phyloP scores from a whole-genome alignment of 441 rosid species.

The Adansonia gregorii region DNA sequence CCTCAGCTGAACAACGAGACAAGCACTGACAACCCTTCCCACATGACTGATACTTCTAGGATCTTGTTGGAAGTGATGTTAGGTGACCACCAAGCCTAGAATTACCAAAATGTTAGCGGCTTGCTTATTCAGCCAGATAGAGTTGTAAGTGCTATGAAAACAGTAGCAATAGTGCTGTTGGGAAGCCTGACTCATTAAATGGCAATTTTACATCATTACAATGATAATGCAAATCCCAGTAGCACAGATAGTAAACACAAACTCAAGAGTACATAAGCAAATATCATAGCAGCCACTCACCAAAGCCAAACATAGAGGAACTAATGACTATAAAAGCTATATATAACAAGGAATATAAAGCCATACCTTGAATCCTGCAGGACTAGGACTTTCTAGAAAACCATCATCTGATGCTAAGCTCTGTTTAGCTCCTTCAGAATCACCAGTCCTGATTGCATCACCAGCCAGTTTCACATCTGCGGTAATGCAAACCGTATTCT shows the following conservation, averaged over 20 bases:
- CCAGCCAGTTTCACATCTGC: slow-evolving; percentile 95
- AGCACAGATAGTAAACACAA: not conserved
- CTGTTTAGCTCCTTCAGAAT: slow-evolving; percentile 95
- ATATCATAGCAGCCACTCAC: not conserved
- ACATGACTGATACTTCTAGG: not conserved
- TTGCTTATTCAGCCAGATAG: not conserved
- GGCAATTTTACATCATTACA: slow-evolving; percentile 7
- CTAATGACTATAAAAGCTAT: slow-evolving; percentile 23
- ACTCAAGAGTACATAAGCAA: slow-evolving; percentile 10
- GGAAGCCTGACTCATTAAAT: slow-evolving; percentile 11
- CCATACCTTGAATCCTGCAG: slow-evolving; percentile 94
- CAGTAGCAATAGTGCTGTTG: not conserved
- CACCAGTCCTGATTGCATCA: slow-evolving; percentile 95
- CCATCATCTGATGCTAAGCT: slow-evolving; percentile 97
- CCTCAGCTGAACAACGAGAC: not conserved
- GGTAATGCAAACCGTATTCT: slow-evolving; percentile 93
- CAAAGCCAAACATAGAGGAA: slow-evolving; percentile 5
- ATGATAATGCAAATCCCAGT: slow-evolving; percentile 3
- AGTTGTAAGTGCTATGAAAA: slow-evolving; percentile 1
- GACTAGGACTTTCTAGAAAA: slow-evolving; percentile 88
- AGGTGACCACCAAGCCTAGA: not conserved
- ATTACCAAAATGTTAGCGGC: not conserved
- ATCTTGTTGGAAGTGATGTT: not conserved
- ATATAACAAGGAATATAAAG: slow-evolving; percentile 18
- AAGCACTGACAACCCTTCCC: not conserved